Evolutionary conservation across 768 basidiomycete species (phyloP).

Genomic region (Megacollybia marginata): DNA sequence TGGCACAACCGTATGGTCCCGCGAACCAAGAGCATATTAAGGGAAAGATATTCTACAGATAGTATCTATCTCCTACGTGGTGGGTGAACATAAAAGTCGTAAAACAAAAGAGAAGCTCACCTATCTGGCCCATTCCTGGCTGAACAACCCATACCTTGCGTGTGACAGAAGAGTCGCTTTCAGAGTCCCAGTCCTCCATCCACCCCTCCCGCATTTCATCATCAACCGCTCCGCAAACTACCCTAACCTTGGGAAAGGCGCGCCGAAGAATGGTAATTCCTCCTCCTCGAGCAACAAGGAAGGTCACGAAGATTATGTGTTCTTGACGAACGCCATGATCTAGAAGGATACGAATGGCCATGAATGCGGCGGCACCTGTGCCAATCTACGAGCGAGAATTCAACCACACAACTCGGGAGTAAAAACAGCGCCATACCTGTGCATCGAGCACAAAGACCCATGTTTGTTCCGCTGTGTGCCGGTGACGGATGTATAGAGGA

Average conservation of each 20-base stretch:
- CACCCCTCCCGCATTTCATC: slow-evolving; percentile 68
- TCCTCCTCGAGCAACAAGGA: slow-evolving; percentile 79
- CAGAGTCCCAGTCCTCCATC: slow-evolving; percentile 48
- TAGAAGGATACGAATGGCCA: slow-evolving; percentile 89
- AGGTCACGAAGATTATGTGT: slow-evolving; percentile 84
- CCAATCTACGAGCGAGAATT: slow-evolving; percentile 54
- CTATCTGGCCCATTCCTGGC: slow-evolving; percentile 87
- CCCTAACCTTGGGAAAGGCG: slow-evolving; percentile 80
- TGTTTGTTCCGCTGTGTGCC: slow-evolving; percentile 55
- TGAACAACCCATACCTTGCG: slow-evolving; percentile 77
- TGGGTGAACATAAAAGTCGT: neutral
- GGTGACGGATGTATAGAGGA: slow-evolving; percentile 62
- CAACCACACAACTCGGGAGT: neutral
- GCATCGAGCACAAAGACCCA: slow-evolving; percentile 89
- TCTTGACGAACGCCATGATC: slow-evolving; percentile 87
- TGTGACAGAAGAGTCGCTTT: slow-evolving; percentile 38
- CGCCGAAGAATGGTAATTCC: slow-evolving; percentile 69
- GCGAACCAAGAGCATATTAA: too few species aligned
- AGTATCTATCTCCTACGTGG: slow-evolving; percentile 31
- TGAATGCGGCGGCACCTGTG: slow-evolving; percentile 87
- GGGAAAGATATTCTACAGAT: slow-evolving; percentile 15
- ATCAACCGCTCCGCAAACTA: slow-evolving; percentile 83
- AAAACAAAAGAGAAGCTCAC: slow-evolving; percentile 29
- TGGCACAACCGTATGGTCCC: too few species aligned
- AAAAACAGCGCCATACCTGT: slow-evolving; percentile 42